These are phyloP conservation scores for Diaporthe batatas DNA, from an alignment of 2,329 filamentous ascomycete species.

Conservation along the genomic window DNA sequence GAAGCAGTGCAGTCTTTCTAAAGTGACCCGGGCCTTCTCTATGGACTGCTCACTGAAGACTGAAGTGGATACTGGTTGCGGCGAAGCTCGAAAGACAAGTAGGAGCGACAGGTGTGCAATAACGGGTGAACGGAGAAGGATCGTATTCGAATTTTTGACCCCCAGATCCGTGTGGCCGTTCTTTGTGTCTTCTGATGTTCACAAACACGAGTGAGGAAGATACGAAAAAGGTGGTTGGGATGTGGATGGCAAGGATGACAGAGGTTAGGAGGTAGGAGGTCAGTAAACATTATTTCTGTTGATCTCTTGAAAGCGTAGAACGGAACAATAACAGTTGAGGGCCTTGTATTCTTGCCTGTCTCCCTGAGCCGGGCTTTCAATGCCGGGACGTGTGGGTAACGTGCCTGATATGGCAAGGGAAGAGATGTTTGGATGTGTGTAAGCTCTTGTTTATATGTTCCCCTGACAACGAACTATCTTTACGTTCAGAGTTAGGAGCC, in stretches of 20 bases:
- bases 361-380: background rate
- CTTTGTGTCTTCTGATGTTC: background rate
- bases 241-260: too few species aligned
- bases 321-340: background rate
- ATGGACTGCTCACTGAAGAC: conserved; percentile 1
- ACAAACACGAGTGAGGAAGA: too few species aligned
- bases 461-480: conserved; percentile 7
- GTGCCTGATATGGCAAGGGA: background rate
- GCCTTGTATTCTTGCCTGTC: background rate
- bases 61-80: background rate
- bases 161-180: background rate
- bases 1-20: background rate
- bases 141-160: background rate
- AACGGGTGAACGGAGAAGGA: background rate
- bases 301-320: background rate
- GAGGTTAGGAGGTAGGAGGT: too few species aligned
- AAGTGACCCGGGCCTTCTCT: background rate
- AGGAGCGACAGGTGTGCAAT: background rate
- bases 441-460: background rate
- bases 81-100: background rate
- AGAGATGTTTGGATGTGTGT: background rate
- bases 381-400: background rate
- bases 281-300: too few species aligned
- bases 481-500: background rate
- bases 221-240: too few species aligned